phyloP scores from a whole-genome alignment of 306 rosid genomes.

The Cotoneaster glaucophyllus region DNA sequence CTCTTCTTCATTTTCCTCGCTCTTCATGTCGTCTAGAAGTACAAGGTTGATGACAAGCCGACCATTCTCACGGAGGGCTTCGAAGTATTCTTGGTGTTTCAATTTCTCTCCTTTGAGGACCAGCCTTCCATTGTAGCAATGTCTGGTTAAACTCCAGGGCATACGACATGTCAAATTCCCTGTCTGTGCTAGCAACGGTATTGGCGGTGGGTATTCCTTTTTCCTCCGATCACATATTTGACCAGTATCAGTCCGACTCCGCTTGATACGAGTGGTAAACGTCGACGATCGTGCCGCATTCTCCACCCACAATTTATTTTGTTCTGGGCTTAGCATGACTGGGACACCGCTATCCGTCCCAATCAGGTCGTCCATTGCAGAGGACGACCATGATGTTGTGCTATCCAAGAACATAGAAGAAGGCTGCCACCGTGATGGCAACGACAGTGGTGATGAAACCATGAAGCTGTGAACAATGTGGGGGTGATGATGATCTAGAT shows the following conservation, averaged over 20 bases:
- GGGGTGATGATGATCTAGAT: background rate
- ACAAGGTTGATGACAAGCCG: slow-evolving; percentile 39
- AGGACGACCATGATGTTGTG: background rate
- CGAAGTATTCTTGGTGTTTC: slow-evolving; percentile 20
- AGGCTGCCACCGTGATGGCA: background rate
- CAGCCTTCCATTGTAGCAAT: slow-evolving; percentile 37
- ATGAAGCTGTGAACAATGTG: slow-evolving; percentile 22
- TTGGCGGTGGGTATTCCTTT: slow-evolving; percentile 44
- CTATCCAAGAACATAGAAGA: background rate
- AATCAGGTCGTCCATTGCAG: slow-evolving; percentile 36
- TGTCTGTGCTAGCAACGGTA: slow-evolving; percentile 22
- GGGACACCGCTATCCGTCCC: slow-evolving; percentile 66
- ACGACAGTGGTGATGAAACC: background rate
- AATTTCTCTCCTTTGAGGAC: slow-evolving; percentile 27
- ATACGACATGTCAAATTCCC: slow-evolving; percentile 13
- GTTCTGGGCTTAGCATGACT: slow-evolving; percentile 16
- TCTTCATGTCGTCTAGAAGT: background rate
- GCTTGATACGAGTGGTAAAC: background rate
- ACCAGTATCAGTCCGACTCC: background rate
- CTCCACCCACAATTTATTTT: background rate
- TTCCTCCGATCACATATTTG: background rate
- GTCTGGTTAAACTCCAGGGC: slow-evolving; percentile 42
- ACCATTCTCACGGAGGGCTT: slow-evolving; percentile 37
- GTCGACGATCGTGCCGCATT: background rate
- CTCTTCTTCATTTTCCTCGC: slow-evolving; percentile 6